Evolutionary conservation across 305 asterid species (phyloP), one percentile per base, ranked within the genome.

Genomic region (Fraxinus sp.): DNA sequence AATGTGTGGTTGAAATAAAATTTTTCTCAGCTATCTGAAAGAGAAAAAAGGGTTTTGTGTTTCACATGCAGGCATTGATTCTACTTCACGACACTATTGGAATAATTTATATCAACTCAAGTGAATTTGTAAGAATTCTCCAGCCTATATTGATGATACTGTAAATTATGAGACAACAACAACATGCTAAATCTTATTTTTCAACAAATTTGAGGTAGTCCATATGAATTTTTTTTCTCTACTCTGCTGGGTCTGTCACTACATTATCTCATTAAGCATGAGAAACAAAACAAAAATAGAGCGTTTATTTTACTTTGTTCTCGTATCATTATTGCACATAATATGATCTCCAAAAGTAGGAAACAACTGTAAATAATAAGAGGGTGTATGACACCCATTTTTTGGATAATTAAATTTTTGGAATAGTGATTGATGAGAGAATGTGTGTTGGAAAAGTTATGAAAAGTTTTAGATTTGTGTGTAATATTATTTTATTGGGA

Each of bases 101-200:
- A 4, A 80, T 77, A 49, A 49, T 30, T 18, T 26, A 46, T 57
- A 71, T 71, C 68, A 77, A 71, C 22, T 46, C 71, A 81, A 14
- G 57, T 13, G 16, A 43, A 73, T 70, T 84, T 80, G 49, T 35
- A n/a, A 26, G 75, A 80, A 78, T 59, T 77, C 46, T 8, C 74
- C 77, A 57, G 57, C 75, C 20, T 3, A 28, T 26, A 68, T 64
- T 46, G n/a, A 11, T 11, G 57, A 46, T 46, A 3, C 6, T 64
- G 30, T 28, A 30, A 26, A 68, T 26, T 11, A 68, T 0, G 10
- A 28, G 18, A 68, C 75, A 11, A 68, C 16, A 3, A 3, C 14
- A 2, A 52, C 20, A 52, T 18, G 5, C 64, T 46, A 46, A 55
- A 55, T 55, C 24, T 55, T n/a, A 55, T n/a, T 16, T 64, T 20